Conservation (phyloP, 169 alveolate species). For the Eimeria tenella region DNA sequence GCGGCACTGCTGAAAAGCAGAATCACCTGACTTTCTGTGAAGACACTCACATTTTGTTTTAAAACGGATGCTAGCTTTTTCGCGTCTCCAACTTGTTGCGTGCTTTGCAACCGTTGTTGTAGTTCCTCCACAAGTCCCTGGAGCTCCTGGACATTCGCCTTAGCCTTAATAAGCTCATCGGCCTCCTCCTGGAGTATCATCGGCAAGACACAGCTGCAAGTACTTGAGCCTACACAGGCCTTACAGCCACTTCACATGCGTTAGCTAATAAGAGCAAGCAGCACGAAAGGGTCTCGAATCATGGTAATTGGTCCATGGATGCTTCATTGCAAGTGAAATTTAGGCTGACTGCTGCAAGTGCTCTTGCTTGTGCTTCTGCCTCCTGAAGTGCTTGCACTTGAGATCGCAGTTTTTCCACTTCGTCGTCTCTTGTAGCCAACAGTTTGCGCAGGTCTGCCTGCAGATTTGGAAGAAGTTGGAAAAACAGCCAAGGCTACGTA, state of each 20-base stretch:
- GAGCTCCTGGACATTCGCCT: not conserved
- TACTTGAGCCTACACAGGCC: not conserved
- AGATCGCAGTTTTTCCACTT: slow-evolving; percentile 21
- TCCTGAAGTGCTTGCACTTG: not conserved
- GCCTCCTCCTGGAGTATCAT: slow-evolving; percentile 25
- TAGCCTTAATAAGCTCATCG: not conserved
- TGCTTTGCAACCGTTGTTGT: not conserved
- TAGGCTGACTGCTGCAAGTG: slow-evolving; percentile 39
- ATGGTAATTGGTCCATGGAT: no score
- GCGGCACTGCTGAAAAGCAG: not conserved
- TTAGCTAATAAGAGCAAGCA: no score
- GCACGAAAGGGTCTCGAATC: no score
- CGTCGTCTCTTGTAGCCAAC: slow-evolving; percentile 32
- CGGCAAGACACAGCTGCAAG: not conserved
- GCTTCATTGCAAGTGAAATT: not conserved
- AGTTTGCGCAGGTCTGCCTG: slow-evolving; percentile 60
- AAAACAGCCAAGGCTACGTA: not conserved
- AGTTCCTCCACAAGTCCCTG: not conserved
- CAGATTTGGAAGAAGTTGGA: not conserved
- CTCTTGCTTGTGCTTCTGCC: slow-evolving; percentile 3
- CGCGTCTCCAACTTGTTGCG: not conserved
- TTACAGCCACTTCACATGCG: not conserved
- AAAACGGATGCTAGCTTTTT: slow-evolving; percentile 10
- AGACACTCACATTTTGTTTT: not conserved
- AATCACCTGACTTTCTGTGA: not conserved